Percentiles rank a stretch among this genome's conserved stretches.
phyloP scores from a whole-genome alignment of 805 yeast genomes.

The Debaryomyces tyrocola region DNA sequence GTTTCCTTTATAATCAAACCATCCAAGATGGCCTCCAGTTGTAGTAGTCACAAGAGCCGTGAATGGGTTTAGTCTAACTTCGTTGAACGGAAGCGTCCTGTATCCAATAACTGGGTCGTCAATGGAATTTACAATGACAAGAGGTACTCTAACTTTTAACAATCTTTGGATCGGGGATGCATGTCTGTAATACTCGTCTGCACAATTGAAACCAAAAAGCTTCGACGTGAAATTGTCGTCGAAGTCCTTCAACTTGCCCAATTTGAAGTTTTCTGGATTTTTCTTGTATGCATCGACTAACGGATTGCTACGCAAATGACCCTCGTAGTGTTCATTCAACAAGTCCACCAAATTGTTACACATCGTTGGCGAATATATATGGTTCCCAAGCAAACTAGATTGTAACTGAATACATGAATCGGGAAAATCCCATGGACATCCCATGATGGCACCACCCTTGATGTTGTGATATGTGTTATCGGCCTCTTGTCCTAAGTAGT shows the following conservation, averaged over 20 bases:
- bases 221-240: conserved; percentile 63
- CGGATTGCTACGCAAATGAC: conserved; percentile 21
- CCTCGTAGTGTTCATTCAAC: conserved; percentile 30
- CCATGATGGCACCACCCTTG: conserved; percentile 58
- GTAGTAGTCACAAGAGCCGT: conserved; percentile 56
- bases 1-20: conserved; percentile 33
- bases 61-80: conserved; percentile 56
- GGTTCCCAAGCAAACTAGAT: conserved; percentile 39
- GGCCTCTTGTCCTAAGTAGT: conserved; percentile 68
- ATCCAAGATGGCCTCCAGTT: conserved; percentile 71
- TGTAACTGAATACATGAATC: conserved; percentile 50
- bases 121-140: conserved; percentile 54
- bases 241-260: conserved; percentile 51
- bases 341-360: conserved; percentile 36
- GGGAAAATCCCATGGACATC: conserved; percentile 73
- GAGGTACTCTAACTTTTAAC: conserved; percentile 58
- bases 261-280: conserved; percentile 28
- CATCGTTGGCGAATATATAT: conserved; percentile 44
- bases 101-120: conserved; percentile 71
- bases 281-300: conserved; percentile 24
- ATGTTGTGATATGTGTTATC: conserved; percentile 48
- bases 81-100: conserved; percentile 50
- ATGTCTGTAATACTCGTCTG: conserved; percentile 61
- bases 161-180: conserved; percentile 63
- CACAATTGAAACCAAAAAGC: conserved; percentile 61